Evolutionary conservation across 129 eudicot genomes (phyloP).

Genomic region (Chrysanthemum lavandulifolium): DNA sequence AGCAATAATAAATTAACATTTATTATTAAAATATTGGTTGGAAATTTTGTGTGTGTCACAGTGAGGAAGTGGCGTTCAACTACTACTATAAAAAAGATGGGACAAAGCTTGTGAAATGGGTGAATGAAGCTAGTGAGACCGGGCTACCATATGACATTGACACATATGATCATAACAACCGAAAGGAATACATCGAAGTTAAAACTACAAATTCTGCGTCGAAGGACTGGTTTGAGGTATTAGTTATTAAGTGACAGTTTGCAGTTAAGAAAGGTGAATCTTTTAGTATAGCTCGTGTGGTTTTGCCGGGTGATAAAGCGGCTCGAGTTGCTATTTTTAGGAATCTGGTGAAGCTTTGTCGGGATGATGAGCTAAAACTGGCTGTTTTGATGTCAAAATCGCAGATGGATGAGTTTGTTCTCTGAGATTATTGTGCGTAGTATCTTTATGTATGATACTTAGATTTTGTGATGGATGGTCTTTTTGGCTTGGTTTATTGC

Average conservation of each 20-base stretch:
- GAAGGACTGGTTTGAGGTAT: constrained; percentile 74
- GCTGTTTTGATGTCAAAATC: constrained; percentile 58
- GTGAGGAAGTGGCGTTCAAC: constrained; percentile 70
- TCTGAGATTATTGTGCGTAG: background rate
- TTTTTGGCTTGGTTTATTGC: too few species aligned
- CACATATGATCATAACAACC: constrained; percentile 36
- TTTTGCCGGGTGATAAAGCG: constrained; percentile 38
- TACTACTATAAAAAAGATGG: constrained; percentile 43
- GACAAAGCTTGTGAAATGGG: constrained; percentile 56
- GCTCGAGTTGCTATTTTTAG: constrained; percentile 51
- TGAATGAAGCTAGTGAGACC: constrained; percentile 62
- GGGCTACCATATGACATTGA: constrained; percentile 85
- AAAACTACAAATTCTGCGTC: constrained; percentile 64
- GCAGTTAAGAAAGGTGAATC: constrained; percentile 77
- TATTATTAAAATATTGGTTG: too few species aligned
- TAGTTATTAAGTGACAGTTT: constrained; percentile 86
- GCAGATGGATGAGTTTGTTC: constrained; percentile 6
- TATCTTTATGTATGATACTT: too few species aligned
- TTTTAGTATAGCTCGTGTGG: constrained; percentile 73
- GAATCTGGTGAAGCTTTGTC: constrained; percentile 70
- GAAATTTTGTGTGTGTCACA: too few species aligned
- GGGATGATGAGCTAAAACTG: constrained; percentile 58
- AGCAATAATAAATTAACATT: too few species aligned
- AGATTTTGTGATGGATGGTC: too few species aligned
- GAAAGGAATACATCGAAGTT: constrained; percentile 71